These are phyloP conservation scores for Benincasa hispida DNA, from an alignment of 306 rosid genomes.

Conservation along the genomic window DNA sequence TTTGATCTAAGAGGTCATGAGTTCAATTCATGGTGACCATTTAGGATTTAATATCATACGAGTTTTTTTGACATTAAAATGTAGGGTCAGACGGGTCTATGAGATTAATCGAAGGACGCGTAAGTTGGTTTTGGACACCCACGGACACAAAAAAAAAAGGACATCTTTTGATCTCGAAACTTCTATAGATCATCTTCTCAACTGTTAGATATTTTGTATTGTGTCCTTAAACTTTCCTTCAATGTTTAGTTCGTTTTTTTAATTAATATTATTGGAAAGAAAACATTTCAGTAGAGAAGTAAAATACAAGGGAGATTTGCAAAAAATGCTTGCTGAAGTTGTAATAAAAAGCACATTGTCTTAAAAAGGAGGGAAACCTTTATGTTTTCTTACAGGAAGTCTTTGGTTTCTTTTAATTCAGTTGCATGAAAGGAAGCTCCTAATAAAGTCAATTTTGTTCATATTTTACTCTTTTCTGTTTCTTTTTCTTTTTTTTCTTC, in stretches of 20 bases:
- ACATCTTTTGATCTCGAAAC: neutral
- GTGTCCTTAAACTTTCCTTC: neutral
- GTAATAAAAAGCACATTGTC: neutral
- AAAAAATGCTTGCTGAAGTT: neutral
- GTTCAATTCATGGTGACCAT: too few relatives aligned
- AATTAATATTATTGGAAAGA: neutral
- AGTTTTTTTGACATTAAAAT: too few relatives aligned
- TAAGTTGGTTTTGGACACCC: too few relatives aligned
- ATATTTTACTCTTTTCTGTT: neutral
- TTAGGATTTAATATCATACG: too few relatives aligned
- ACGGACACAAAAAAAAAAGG: too few relatives aligned
- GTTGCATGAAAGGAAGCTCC: neutral
- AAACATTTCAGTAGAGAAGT: neutral
- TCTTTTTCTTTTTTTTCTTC: neutral
- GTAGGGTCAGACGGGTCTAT: too few relatives aligned
- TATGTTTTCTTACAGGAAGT: neutral
- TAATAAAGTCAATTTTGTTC: neutral
- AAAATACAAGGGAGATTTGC: neutral
- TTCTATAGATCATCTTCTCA: neutral
- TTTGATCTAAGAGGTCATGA: too few relatives aligned
- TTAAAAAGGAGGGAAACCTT: neutral
- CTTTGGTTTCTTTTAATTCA: neutral
- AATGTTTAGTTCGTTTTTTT: neutral
- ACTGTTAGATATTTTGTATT: neutral
- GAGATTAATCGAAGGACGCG: too few relatives aligned